Percentiles rank a stretch among this genome's conserved stretches.
Conservation (phyloP, 2,329 filamentous ascomycete species). For the Fusarium marasasianum region DNA sequence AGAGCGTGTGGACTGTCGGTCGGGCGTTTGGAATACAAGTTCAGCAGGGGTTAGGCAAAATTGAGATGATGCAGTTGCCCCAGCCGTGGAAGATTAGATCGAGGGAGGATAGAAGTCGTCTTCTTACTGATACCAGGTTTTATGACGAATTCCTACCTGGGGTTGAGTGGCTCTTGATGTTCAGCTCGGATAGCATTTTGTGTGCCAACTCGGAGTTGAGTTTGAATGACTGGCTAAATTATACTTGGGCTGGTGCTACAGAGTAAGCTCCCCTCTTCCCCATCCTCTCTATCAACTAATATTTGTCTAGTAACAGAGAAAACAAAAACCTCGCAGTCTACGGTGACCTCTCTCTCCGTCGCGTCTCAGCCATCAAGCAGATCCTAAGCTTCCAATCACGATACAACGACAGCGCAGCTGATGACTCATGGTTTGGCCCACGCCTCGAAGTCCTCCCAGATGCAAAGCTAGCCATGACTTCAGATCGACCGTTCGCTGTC, state of each 20-base stretch:
- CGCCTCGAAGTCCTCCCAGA: not conserved
- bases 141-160: not conserved
- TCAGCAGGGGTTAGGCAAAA: not conserved
- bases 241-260: not conserved
- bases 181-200: not conserved
- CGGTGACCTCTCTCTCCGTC: not conserved
- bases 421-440: not conserved
- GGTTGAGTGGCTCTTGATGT: not conserved
- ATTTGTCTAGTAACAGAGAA: not conserved
- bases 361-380: not conserved
- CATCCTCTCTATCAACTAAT: accelerated
- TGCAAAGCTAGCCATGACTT: not conserved
- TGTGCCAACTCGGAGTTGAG: not conserved
- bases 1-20: not conserved
- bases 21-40: not conserved
- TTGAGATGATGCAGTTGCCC: not conserved
- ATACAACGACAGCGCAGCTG: not conserved
- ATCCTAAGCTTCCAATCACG: not conserved
- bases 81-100: not conserved
- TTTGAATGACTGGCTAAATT: not conserved
- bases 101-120: accelerated
- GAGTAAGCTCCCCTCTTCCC: accelerated
- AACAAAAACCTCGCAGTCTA: not conserved
- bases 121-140: not conserved
- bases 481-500: not conserved